phyloP scores from a whole-genome alignment of 768 basidiomycete genomes.

The Phallus indusiatus region DNA sequence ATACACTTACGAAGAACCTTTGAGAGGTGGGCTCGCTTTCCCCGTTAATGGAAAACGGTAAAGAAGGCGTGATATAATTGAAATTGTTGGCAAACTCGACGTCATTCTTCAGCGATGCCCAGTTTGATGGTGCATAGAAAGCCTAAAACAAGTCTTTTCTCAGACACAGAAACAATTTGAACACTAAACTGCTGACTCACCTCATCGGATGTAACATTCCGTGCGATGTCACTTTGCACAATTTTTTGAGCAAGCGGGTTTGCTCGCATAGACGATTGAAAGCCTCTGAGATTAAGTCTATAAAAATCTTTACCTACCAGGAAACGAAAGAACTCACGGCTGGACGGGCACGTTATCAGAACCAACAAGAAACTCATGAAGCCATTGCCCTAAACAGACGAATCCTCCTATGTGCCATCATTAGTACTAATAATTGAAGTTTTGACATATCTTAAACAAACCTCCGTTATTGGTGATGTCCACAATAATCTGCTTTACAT shows the following conservation, averaged over 20 bases:
- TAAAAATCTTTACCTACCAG: not conserved
- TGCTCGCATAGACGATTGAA: constrained; percentile 43
- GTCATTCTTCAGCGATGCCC: constrained; percentile 36
- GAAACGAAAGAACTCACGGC: constrained; percentile 14
- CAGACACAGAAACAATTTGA: not conserved
- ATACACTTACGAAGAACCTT: constrained; percentile 33
- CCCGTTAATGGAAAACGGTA: constrained; percentile 35
- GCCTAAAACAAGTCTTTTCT: not conserved
- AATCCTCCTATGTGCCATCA: constrained; percentile 38
- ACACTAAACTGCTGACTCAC: not conserved
- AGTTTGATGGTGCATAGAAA: constrained; percentile 5
- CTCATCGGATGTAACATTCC: constrained; percentile 17
- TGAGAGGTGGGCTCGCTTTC: constrained; percentile 35
- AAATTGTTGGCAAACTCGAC: constrained; percentile 29
- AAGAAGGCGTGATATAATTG: constrained; percentile 37
- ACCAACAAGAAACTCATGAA: constrained; percentile 49
- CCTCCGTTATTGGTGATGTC: constrained; percentile 59
- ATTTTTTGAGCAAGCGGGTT: constrained; percentile 54
- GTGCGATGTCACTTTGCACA: constrained; percentile 39
- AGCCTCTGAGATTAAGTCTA: constrained; percentile 31
- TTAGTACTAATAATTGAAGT: not conserved
- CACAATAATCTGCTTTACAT: constrained; percentile 42
- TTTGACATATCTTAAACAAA: constrained; percentile 15
- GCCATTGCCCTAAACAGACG: constrained; percentile 51
- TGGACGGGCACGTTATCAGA: constrained; percentile 33